Percentiles rank a stretch among this genome's conserved stretches.
Conservation (phyloP, 352 stramenopile species). For the Phytophthora capsici region DNA sequence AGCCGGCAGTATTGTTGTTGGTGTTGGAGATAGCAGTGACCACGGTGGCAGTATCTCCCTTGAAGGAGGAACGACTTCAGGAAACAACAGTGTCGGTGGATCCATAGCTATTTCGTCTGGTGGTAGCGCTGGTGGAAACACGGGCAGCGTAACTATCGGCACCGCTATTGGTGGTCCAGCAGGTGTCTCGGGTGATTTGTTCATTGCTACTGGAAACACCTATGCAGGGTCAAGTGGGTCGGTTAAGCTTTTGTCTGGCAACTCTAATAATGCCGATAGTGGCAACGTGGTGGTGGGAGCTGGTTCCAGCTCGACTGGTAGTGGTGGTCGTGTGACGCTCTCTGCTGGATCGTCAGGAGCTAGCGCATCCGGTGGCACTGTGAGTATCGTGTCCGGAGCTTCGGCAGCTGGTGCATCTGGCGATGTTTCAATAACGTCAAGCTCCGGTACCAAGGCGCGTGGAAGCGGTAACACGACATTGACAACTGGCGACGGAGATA, state of each 20-base stretch:
- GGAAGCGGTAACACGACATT: conserved; percentile 31
- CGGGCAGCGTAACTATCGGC: conserved; percentile 24
- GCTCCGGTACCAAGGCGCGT: conserved; percentile 15
- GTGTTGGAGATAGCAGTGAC: conserved; percentile 27
- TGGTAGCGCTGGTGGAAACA: conserved; percentile 17
- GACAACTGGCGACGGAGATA: conserved; percentile 27
- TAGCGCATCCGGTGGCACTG: conserved; percentile 20
- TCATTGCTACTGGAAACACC: conserved; percentile 18
- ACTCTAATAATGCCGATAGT: conserved; percentile 13
- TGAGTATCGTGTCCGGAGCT: conserved; percentile 17
- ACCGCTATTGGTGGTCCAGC: conserved; percentile 9
- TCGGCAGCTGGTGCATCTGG: conserved; percentile 16
- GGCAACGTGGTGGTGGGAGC: conserved; percentile 20
- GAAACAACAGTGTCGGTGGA: conserved; percentile 19
- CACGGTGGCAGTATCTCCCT: conserved; percentile 34
- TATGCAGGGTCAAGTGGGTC: conserved; percentile 18
- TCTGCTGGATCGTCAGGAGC: conserved; percentile 16
- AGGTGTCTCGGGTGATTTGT: conserved; percentile 23
- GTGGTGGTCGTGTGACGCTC: conserved; percentile 26
- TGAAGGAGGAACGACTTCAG: conserved; percentile 26
- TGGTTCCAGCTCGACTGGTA: conserved; percentile 21
- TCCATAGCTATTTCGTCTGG: conserved; percentile 31
- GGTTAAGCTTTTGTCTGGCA: conserved; percentile 21
- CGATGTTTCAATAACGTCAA: conserved; percentile 17
- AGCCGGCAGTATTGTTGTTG: conserved; percentile 36